Base-by-base conservation (phyloP, 805 yeast species). In the Naumovozyma baii region DNA sequence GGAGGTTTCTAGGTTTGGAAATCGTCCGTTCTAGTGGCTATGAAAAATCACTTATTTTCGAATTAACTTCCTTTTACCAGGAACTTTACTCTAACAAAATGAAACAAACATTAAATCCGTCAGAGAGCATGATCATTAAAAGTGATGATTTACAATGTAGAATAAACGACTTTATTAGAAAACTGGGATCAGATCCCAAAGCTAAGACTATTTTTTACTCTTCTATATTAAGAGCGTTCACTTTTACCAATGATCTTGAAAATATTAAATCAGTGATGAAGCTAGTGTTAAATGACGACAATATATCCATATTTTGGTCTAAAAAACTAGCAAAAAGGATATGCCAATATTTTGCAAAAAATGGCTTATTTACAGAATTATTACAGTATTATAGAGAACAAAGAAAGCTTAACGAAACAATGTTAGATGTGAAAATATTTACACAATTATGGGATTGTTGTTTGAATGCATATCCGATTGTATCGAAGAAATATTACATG, bases 301-400 rank as follows among this genome's bases (percentile, higher is more conserved):
- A 40, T 2, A 42, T 51, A 5, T n/a, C 14, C 5, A 12, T 18
- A 29, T 29, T n/a, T 30, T 52, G 26, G 46, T 42, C 19, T 39
- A 42, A 2, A 35, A 38, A 9, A 9, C 47, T 46, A 25, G 54
- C 53, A 36, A 22, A 36, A 4, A 35, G 41, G 4, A 42, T 57
- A 17, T 42, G 50, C 5, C 41, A 43, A 18, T 51, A 54, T 43
- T 59, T 52, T 41, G 48, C 47, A 5, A 49, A 43, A 20, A 39
- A 43, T 10, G 57, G 60, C 7, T 40, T 41, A 15, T 33, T 52
- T 5, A 35, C 33, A 4, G 44, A 42, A 15, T 39, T 50, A 15
- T 30, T 51, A n/a, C 46, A 42, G 14, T 53, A 53, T 31, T 44
- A 46, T 29, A 19, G 34, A 14, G 38, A 41, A 33, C 33, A 30